These are phyloP conservation scores for Trichaptum fuscoviolaceum DNA, from an alignment of 768 basidiomycete genomes.

Conservation along the genomic window DNA sequence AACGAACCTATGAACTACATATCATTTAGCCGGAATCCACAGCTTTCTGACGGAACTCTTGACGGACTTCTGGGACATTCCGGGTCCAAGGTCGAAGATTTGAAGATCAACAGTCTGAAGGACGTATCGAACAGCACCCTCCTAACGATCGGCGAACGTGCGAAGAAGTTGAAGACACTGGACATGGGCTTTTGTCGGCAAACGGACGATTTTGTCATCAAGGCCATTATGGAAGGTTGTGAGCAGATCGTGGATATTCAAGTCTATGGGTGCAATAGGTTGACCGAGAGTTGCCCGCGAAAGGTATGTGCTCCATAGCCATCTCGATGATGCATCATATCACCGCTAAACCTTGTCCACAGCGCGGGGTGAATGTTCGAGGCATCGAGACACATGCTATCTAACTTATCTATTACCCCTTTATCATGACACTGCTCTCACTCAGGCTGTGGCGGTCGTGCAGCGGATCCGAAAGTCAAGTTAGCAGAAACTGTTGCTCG, in stretches of 20 bases:
- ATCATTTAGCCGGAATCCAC: slow-evolving; percentile 60
- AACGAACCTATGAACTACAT: slow-evolving; percentile 47
- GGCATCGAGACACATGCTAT: slow-evolving; percentile 18
- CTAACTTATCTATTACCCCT: not conserved
- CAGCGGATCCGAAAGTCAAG: too few species aligned
- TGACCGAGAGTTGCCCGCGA: slow-evolving; percentile 41
- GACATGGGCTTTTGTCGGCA: slow-evolving; percentile 85
- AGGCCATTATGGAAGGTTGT: slow-evolving; percentile 52
- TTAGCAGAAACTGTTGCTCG: too few species aligned
- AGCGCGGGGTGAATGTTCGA: slow-evolving; percentile 17
- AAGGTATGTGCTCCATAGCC: slow-evolving; percentile 32
- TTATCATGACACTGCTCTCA: not conserved
- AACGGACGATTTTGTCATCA: slow-evolving; percentile 78
- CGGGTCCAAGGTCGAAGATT: slow-evolving; percentile 44
- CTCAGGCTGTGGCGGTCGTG: too few species aligned
- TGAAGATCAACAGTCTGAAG: slow-evolving; percentile 80
- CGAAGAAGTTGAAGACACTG: slow-evolving; percentile 44
- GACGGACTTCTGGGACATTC: slow-evolving; percentile 64
- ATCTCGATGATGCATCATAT: not conserved
- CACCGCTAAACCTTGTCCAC: not conserved
- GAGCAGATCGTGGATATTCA: slow-evolving; percentile 37
- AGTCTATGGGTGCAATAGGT: slow-evolving; percentile 50
- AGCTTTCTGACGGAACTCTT: slow-evolving; percentile 50
- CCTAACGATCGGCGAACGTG: slow-evolving; percentile 30
- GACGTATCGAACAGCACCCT: slow-evolving; percentile 47